phyloP scores from a whole-genome alignment of 257 asterid species.

The Jaltomata sinuosa region DNA sequence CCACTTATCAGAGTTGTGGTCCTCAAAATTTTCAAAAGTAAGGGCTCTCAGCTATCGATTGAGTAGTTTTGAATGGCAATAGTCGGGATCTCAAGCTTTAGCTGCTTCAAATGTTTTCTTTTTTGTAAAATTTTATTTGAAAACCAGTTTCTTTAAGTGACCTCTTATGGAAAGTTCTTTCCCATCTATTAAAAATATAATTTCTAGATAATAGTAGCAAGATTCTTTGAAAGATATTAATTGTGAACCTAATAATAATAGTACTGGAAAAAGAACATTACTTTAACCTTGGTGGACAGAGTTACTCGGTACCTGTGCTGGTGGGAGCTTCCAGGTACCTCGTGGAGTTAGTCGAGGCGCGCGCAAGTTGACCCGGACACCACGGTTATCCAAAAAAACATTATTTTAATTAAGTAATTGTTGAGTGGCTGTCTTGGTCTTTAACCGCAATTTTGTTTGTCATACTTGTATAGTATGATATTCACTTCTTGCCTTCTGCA shows the following conservation, averaged over 20 bases:
- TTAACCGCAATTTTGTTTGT: not conserved
- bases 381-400: not conserved
- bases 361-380: no score
- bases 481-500: slow-evolving; percentile 15
- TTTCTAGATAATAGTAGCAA: not conserved
- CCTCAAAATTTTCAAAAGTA: not conserved
- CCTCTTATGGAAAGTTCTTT: not conserved
- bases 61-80: not conserved
- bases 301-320: not conserved
- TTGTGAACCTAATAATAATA: not conserved
- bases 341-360: not conserved
- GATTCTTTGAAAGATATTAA: not conserved
- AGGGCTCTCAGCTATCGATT: not conserved
- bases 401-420: not conserved
- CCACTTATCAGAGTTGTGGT: not conserved
- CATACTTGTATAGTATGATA: not conserved
- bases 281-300: not conserved
- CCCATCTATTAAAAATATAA: not conserved
- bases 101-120: not conserved
- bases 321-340: not conserved
- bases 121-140: not conserved
- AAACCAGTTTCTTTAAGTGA: not conserved
- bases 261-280: not conserved
- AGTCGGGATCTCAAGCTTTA: not conserved
- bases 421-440: not conserved